These are phyloP conservation scores for Heterobasidion irregulare DNA, from an alignment of 1,284 basidiomycete species.

Conservation along the genomic window DNA sequence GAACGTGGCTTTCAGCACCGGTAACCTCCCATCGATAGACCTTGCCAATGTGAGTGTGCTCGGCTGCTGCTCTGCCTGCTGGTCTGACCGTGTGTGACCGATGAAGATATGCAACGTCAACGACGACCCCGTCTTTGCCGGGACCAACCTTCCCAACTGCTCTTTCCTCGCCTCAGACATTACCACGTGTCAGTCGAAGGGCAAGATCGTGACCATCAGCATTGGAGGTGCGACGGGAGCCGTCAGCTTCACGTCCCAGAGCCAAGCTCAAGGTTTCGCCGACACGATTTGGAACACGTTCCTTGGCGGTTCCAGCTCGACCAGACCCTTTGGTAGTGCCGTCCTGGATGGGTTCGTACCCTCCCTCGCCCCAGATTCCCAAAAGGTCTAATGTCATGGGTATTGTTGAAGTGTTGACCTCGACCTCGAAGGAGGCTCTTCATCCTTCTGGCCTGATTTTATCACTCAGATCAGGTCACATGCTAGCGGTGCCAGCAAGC, in stretches of 20 bases:
- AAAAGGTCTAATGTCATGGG: no score
- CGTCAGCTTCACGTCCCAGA: constrained; percentile 41
- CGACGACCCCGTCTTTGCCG: constrained; percentile 36
- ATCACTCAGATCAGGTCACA: constrained; percentile 41
- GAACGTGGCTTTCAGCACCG: constrained; percentile 45
- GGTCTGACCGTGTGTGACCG: background rate
- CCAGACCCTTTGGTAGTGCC: constrained; percentile 53
- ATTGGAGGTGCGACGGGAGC: constrained; percentile 55
- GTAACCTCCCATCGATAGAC: constrained; percentile 49
- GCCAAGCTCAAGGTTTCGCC: constrained; percentile 43
- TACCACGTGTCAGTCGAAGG: constrained; percentile 49
- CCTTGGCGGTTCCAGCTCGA: constrained; percentile 46
- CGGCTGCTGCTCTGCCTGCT: background rate
- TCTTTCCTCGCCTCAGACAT: constrained; percentile 46
- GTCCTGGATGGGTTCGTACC: constrained; percentile 53
- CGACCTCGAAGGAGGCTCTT: constrained; percentile 50
- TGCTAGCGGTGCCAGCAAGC: constrained; percentile 39
- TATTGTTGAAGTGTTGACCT: constrained; percentile 40
- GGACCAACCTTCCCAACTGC: constrained; percentile 50
- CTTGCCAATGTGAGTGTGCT: constrained; percentile 43
- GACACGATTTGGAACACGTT: constrained; percentile 59
- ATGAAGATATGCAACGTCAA: constrained; percentile 40
- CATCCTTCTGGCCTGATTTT: constrained; percentile 38
- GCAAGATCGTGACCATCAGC: constrained; percentile 58
- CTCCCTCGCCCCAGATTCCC: no score